A percentile compares a stretch with the other conserved stretches of the same genome.
These are phyloP conservation scores for Linum tenue DNA, from an alignment of 345 rosid species.

Conservation along the genomic window DNA sequence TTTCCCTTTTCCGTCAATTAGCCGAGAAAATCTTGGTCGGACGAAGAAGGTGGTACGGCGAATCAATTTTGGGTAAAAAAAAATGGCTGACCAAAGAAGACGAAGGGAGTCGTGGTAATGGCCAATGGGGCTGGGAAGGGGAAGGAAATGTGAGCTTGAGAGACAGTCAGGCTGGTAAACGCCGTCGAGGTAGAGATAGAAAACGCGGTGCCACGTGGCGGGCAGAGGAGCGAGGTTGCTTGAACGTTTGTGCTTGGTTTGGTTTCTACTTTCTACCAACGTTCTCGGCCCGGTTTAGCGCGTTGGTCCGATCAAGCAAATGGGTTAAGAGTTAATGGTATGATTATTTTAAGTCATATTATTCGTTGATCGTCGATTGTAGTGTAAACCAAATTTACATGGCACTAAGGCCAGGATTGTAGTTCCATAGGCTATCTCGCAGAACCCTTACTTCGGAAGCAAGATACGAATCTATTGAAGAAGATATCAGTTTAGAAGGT, in stretches of 20 bases:
- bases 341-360: too few relatives aligned
- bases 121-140: too few relatives aligned
- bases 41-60: neutral
- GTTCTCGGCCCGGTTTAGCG: neutral
- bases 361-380: too few relatives aligned
- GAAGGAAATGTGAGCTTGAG: neutral
- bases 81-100: neutral
- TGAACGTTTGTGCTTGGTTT: neutral
- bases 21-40: conserved; percentile 18
- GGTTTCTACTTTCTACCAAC: neutral
- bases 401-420: too few relatives aligned
- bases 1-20: conserved; percentile 11
- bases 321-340: too few relatives aligned
- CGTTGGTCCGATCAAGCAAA: neutral
- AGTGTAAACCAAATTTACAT: too few relatives aligned
- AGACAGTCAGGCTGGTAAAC: conserved; percentile 29
- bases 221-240: neutral
- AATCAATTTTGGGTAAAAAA: neutral
- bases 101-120: neutral
- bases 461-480: too few relatives aligned
- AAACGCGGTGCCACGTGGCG: conserved; percentile 62
- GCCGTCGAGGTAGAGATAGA: conserved; percentile 33
- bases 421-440: too few relatives aligned
- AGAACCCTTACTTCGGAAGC: too few relatives aligned
- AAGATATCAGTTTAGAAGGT: too few relatives aligned